A percentile compares a stretch with the other conserved stretches of the same genome.
Conservation (phyloP, 805 yeast genomes). For the Candida quercuum region DNA sequence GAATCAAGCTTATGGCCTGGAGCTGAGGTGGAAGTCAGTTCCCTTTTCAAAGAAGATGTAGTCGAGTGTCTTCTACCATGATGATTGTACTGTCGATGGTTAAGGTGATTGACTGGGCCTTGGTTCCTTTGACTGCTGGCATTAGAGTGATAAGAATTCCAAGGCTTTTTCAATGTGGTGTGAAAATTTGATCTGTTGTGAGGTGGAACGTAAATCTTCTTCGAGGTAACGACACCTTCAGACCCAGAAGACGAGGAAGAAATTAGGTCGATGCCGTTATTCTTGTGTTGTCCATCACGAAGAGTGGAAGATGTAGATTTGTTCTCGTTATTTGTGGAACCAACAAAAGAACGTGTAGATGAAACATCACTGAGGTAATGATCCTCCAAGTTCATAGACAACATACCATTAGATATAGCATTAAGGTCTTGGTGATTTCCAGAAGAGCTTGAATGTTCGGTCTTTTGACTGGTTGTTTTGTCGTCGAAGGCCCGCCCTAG, state of each 20-base stretch:
- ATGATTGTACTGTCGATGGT: neutral
- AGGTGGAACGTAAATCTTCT: slow-evolving; percentile 41
- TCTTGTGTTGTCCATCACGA: neutral
- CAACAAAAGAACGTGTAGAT: slow-evolving; percentile 23
- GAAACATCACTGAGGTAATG: slow-evolving; percentile 16
- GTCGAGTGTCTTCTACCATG: slow-evolving; percentile 16
- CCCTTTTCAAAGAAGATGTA: slow-evolving; percentile 7
- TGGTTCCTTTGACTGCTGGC: slow-evolving; percentile 2
- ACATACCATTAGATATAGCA: neutral
- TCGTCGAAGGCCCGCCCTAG: neutral
- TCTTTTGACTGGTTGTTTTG: neutral
- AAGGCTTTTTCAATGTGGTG: slow-evolving; percentile 11
- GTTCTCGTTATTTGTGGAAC: slow-evolving; percentile 7
- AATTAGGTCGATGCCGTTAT: neutral
- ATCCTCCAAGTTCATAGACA: slow-evolving; percentile 12
- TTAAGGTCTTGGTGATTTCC: no score
- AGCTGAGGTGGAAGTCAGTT: slow-evolving; percentile 28
- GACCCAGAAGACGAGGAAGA: slow-evolving; percentile 8
- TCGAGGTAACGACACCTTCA: slow-evolving; percentile 6
- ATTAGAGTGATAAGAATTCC: slow-evolving; percentile 5
- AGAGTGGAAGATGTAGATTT: neutral
- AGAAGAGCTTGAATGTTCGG: neutral
- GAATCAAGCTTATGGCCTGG: slow-evolving; percentile 30
- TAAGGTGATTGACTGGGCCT: neutral
- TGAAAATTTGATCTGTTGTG: slow-evolving; percentile 41